Base-by-base conservation (phyloP, 768 basidiomycete species). In the Phanerochaete carnosa region DNA sequence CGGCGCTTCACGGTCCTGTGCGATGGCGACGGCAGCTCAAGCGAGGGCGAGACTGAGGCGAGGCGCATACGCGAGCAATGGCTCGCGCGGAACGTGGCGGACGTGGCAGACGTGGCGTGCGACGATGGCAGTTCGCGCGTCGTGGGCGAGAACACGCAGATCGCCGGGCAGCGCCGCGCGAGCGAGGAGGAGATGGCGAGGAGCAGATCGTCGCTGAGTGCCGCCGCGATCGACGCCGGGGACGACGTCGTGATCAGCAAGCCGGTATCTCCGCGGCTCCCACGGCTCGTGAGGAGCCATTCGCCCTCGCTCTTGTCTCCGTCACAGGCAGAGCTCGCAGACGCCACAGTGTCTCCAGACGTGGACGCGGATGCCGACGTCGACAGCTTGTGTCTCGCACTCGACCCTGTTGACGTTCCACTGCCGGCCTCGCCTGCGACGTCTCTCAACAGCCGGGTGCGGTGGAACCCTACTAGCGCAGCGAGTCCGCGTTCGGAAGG, bases 21-120 rank as follows among this genome's bases (percentile, higher is more conserved):
- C 22, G 50, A 58, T 33, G 30, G 22, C 22, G 39, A 43, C 19
- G 15, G 43, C 28, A 57, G 33, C 16, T 30, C 22, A 54, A 61
- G 54, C 19, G 43, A 32, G 16, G 37, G 35, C 35, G 63, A 61
- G 57, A 64, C 39, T 19, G 51, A 29, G 51, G 55, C 55, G 45
- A 35, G 51, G 35, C 35, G 26, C 26, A 61, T 61, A 13, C n/a
- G 55, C 28, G 60, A 55, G 55, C 26, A 43, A 22, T 62, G 61
- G 61, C 37, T 53, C 23, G 15, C 16, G 37, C 46, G 56, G 12
- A 62, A 62, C 51, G 52, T 7, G 3, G 45, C 8, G 51, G 50
- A 13, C 13, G 26, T 22, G 4, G 46, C 33, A 30, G 2, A 2
- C 29, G 22, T 23, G 12, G 15, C 25, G 49, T 29, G 29, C 52